Percentiles rank a stretch among this genome's conserved stretches.
phyloP scores from a whole-genome alignment of 352 stramenopile genomes.

The Pythium utonaiense region DNA sequence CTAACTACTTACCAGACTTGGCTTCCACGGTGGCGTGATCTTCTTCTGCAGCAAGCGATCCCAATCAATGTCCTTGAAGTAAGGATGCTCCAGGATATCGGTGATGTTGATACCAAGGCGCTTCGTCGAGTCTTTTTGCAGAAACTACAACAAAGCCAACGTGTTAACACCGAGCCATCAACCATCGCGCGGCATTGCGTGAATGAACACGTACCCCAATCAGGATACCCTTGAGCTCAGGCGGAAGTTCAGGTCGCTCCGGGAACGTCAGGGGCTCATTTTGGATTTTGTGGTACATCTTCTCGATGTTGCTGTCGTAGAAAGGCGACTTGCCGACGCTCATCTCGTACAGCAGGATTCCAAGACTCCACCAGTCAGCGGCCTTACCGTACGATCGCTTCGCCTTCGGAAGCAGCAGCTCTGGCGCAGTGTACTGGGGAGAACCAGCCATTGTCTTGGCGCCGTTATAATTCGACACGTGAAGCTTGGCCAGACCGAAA shows the following conservation, averaged over 20 bases:
- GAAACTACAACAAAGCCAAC: constrained; percentile 31
- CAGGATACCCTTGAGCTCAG: constrained; percentile 80
- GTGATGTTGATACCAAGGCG: constrained; percentile 86
- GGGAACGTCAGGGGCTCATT: constrained; percentile 82
- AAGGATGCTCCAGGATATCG: constrained; percentile 81
- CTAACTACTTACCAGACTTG: constrained; percentile 42
- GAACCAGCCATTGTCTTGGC: constrained; percentile 88
- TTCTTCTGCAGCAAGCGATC: constrained; percentile 82
- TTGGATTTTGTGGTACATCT: constrained; percentile 93
- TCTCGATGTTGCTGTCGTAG: constrained; percentile 92
- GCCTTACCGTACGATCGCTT: constrained; percentile 88
- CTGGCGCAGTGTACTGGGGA: constrained; percentile 83
- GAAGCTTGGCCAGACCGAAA: constrained; percentile 93
- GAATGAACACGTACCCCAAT: constrained; percentile 37
- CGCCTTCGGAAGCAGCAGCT: constrained; percentile 78
- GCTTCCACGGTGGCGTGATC: constrained; percentile 84
- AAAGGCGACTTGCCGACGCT: constrained; percentile 91
- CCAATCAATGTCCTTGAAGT: constrained; percentile 81
- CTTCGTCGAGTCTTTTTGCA: constrained; percentile 86
- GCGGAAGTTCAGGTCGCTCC: constrained; percentile 55
- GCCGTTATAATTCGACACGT: constrained; percentile 87
- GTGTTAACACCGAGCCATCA: background rate
- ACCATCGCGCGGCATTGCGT: background rate
- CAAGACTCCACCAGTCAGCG: constrained; percentile 88
- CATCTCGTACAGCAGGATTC: constrained; percentile 93